A percentile compares a stretch with the other conserved stretches of the same genome.
These are phyloP conservation scores for Lactarius quietus DNA, from an alignment of 768 basidiomycete species.

Conservation along the genomic window DNA sequence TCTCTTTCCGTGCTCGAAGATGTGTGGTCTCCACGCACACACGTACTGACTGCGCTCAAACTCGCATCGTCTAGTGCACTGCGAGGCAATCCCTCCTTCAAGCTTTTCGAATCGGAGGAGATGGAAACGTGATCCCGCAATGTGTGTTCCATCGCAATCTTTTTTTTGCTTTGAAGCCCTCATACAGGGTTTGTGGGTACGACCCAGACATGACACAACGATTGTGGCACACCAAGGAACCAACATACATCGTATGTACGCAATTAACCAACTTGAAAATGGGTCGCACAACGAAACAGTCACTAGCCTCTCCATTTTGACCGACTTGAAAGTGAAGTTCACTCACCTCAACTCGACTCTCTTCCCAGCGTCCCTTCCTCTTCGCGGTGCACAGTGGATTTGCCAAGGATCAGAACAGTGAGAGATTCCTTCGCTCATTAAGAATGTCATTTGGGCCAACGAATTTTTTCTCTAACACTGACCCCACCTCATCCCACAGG, in stretches of 20 bases:
- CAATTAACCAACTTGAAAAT: not conserved
- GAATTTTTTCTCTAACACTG: too few species aligned
- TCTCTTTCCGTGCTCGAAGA: not conserved
- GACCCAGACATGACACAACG: slow-evolving; percentile 46
- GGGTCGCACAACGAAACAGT: not conserved
- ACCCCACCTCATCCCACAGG: not conserved
- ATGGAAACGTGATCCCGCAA: not conserved
- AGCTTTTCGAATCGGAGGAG: not conserved
- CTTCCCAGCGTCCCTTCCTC: slow-evolving; percentile 47
- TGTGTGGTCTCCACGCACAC: too few species aligned
- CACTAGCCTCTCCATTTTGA: not conserved
- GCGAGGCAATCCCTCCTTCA: not conserved
- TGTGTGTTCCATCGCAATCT: not conserved
- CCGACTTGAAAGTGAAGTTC: not conserved
- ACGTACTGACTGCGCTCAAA: too few species aligned
- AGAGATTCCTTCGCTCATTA: not conserved
- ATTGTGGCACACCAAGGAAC: slow-evolving; percentile 61
- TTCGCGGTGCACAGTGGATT: slow-evolving; percentile 52
- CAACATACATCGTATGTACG: slow-evolving; percentile 31
- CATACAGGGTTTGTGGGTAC: slow-evolving; percentile 42
- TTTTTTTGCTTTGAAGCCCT: not conserved
- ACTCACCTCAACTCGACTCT: slow-evolving; percentile 39
- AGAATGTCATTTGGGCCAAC: not conserved
- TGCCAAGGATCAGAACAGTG: slow-evolving; percentile 40
- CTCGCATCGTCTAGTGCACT: not conserved